Evolutionary conservation across 192 early-diverging fungal species (phyloP), one percentile per base, ranked within the genome.

Genomic region (Lunasporangiospora selenospora): DNA sequence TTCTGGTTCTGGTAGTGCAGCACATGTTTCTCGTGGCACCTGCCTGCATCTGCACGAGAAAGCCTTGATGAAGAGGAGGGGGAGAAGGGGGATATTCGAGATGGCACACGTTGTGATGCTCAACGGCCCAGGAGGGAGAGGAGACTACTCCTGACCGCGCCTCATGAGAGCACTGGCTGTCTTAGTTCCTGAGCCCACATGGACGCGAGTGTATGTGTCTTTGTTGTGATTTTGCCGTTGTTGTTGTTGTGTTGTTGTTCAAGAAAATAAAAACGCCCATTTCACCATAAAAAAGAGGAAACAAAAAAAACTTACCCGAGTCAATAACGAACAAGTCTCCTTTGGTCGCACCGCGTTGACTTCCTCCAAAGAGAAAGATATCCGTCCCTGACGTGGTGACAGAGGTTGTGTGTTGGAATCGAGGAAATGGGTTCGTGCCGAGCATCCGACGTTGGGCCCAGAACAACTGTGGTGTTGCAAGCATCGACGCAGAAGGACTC

Each of bases 391-490:
- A 63, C 10, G 46, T 46, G 15, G 48, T 73, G n/a, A 58, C 44
- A 6, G 69, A 73, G 30, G 44, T 58, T 0, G 69, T 73, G 24
- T 73, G 69, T 30, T 62, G 60, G 31, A 58, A 73, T 5, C 69
- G 38, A 10, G 69, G 69, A 42, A 73, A 73, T 8, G 69, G 69
- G 27, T 73, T 73, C 15, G 61, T 63, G 34, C 69, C 69, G 24
- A 73, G 41, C 9, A 73, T 63, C 6, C 69, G 69, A 29, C 69
- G 59, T 43, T 73, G 69, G 16, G 60, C 58, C 69, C 69, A 73
- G 40, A 48, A 73, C 21, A 73, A 42, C 40, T 63, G 69, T 24
- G 69, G 69, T 0, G 69, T 63, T 9, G 49, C 53, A 16, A 63
- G 19, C 51, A 53, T 53, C 19, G 10, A 59, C 12, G 65, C 13